A percentile compares a stretch with the other conserved stretches of the same genome.
Conservation (phyloP, 768 basidiomycete genomes). For the Fomitopsis pulvina region DNA sequence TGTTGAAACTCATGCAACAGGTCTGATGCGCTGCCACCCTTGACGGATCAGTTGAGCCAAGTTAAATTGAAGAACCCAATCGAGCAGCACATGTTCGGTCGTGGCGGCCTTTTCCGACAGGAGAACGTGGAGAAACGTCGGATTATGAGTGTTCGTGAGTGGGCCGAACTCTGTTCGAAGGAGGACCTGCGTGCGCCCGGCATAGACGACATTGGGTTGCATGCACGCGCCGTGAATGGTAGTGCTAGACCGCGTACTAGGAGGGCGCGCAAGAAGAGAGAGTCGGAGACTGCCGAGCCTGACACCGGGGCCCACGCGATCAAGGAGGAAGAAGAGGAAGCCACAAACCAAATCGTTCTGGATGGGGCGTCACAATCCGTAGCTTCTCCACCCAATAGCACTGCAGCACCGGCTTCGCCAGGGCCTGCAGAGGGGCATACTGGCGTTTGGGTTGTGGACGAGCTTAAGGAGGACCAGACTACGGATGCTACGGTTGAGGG, state of each 20-base stretch:
- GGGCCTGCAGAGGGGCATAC: too few relatives aligned
- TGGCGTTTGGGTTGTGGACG: too few relatives aligned
- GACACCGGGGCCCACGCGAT: constrained; percentile 26
- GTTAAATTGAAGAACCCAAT: constrained; percentile 88
- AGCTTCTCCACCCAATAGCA: constrained; percentile 38
- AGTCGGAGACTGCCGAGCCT: constrained; percentile 39
- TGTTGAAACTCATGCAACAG: constrained; percentile 29
- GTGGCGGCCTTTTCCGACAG: constrained; percentile 80
- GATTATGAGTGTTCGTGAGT: constrained; percentile 80
- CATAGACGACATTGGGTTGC: constrained; percentile 57
- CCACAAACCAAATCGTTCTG: constrained; percentile 9
- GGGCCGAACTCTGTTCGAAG: constrained; percentile 70
- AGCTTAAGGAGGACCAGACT: background rate
- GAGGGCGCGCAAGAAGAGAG: constrained; percentile 36
- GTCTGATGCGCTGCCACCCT: constrained; percentile 65
- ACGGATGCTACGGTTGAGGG: background rate
- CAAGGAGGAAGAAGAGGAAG: constrained; percentile 44
- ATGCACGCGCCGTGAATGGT: constrained; percentile 34
- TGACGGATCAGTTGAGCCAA: constrained; percentile 60
- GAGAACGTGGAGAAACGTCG: constrained; percentile 88
- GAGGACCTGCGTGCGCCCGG: constrained; percentile 72
- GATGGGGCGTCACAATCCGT: constrained; percentile 13
- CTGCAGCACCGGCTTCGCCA: constrained; percentile 21
- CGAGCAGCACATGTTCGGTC: constrained; percentile 88
- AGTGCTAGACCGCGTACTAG: constrained; percentile 30